Evolutionary conservation across 106 monocot species (phyloP).

Genomic region (Dactylorhiza incarnata): DNA sequence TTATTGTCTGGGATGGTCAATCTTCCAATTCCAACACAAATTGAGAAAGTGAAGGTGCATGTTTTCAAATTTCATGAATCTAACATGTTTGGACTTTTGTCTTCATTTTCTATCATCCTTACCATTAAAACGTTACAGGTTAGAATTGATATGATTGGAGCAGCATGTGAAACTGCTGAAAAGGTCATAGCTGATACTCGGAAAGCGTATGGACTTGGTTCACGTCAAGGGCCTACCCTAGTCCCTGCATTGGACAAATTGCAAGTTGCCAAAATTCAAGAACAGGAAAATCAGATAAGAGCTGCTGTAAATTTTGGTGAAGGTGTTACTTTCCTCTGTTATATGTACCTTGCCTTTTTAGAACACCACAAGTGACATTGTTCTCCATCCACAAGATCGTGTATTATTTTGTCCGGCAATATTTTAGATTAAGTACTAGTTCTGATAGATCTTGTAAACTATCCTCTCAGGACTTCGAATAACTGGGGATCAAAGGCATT

Average conservation of each 20-base stretch:
- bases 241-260: conserved; percentile 78
- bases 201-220: conserved; percentile 76
- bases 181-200: conserved; percentile 83
- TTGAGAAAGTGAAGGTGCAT: conserved; percentile 83
- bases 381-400: neutral
- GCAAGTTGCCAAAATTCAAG: conserved; percentile 92
- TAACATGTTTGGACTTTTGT: neutral
- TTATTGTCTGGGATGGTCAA: conserved; percentile 59
- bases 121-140: conserved; percentile 30
- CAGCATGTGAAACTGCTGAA: conserved; percentile 87
- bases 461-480: conserved; percentile 53
- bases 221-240: conserved; percentile 64
- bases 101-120: neutral
- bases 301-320: conserved; percentile 82
- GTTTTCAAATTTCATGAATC: neutral
- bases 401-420: neutral
- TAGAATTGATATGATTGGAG: conserved; percentile 92
- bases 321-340: conserved; percentile 41
- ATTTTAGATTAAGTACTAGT: neutral
- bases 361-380: neutral
- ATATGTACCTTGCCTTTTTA: neutral
- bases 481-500: conserved; percentile 67
- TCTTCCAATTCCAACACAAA: conserved; percentile 72
- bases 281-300: conserved; percentile 82
- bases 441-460: neutral